Base-by-base conservation (phyloP, 176 grass and related monocot species). In the Triticum dicoccoides region DNA sequence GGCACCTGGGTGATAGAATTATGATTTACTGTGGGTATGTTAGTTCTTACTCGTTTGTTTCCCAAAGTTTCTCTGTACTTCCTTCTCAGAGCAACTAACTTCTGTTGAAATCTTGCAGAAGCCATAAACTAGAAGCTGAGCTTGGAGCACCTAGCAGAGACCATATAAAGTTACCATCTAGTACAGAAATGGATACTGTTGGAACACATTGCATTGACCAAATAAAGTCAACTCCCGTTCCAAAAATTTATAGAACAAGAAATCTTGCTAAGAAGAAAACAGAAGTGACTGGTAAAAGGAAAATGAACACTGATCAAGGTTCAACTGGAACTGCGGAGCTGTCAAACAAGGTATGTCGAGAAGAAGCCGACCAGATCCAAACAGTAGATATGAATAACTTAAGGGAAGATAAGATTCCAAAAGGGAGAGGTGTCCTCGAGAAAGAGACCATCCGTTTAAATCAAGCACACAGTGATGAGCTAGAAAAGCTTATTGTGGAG, bases 121-220 rank as follows among this genome's bases (percentile, higher is more conserved):
- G 86, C 63, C 90, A 95, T 84, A 24, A 80, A 84, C 71, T 95
- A 76, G 79, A 83, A 13, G 62, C 63, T 3, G 0, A 81, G 61
- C 51, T 75, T 61, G 58, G 87, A 89, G 88, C 66, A 84, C 90
- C 85, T 37, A 30, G n/a, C 29, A 86, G 82, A 67, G 74, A 84
- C 56, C 89, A 89, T 81, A 82, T 89, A 78, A 83, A 76, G 65
- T 97, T 94, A 87, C 95, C 95, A 78, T 29, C 35, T 37, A 45
- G 42, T 74, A 35, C 52, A 68, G 67, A 90, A 69, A 76, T 9
- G 1, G 70, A 61, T 9, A 70, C 84, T 61, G 67, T 83, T 42
- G 37, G 89, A 87, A 84, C 66, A 78, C 87, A 82, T 58, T 59
- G 34, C 29, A 86, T 82, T 56, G 74, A 81, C 47, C 89, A 94